Conservation (phyloP, 345 rosid species). For the Viola odorata region DNA sequence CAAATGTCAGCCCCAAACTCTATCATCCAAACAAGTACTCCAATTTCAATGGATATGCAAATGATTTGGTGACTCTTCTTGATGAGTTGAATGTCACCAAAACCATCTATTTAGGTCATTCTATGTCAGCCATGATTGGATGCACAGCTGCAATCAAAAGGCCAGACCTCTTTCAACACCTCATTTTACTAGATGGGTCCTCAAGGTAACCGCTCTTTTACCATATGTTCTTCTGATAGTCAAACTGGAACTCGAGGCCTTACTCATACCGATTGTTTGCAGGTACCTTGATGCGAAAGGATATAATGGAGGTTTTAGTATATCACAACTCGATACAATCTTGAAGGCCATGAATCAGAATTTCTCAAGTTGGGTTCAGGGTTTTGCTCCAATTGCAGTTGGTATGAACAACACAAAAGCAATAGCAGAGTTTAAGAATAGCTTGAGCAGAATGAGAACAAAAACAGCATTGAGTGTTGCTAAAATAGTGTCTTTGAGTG, state of each 20-base stretch:
- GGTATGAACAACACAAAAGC: constrained; percentile 15
- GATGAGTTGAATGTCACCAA: constrained; percentile 15
- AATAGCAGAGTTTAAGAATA: constrained; percentile 14
- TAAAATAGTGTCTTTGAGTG: constrained; percentile 22
- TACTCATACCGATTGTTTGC: neutral
- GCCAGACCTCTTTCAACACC: constrained; percentile 28
- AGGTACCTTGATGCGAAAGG: constrained; percentile 29
- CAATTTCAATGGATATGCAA: constrained; percentile 19
- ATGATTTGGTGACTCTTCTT: constrained; percentile 21
- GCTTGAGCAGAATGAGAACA: constrained; percentile 21
- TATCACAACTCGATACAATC: constrained; percentile 1
- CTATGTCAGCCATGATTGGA: constrained; percentile 39
- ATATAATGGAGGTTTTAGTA: constrained; percentile 26
- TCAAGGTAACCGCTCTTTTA: constrained; percentile 22
- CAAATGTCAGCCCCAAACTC: constrained; percentile 18
- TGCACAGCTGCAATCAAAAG: constrained; percentile 23
- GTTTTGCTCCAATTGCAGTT: constrained; percentile 19
- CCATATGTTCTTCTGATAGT: neutral
- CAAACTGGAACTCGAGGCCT: neutral
- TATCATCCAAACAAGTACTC: constrained; percentile 23
- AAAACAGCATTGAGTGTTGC: constrained; percentile 12
- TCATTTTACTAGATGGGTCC: constrained; percentile 30
- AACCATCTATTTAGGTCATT: constrained; percentile 32
- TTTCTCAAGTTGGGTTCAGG: constrained; percentile 18
- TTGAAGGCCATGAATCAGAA: constrained; percentile 15